Evolutionary conservation across 257 asterid genomes (phyloP).

Genomic region (Solanum appendiculatum): DNA sequence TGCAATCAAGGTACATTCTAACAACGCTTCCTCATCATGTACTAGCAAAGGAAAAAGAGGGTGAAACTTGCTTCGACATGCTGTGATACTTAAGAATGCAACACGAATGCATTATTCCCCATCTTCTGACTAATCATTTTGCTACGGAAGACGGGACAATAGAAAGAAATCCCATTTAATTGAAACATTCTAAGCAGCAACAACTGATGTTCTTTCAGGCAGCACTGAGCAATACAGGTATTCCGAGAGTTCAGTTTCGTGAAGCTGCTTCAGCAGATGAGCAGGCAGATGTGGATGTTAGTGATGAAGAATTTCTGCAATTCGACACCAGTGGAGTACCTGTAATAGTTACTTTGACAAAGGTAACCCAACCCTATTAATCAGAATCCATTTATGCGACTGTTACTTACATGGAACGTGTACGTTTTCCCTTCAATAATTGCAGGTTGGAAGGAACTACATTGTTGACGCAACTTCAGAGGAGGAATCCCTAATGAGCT

Average conservation of each 20-base stretch:
- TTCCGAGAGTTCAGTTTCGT: constrained; percentile 73
- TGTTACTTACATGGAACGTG: neutral
- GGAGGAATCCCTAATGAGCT: constrained; percentile 95
- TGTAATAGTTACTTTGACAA: constrained; percentile 66
- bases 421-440: neutral
- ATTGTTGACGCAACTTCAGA: constrained; percentile 81
- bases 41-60: neutral
- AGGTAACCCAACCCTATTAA: constrained; percentile 31
- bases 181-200: neutral
- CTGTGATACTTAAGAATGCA: neutral
- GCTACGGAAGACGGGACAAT: neutral
- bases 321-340: constrained; percentile 77
- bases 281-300: constrained; percentile 75
- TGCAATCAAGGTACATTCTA: constrained; percentile 60
- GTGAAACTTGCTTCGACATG: neutral
- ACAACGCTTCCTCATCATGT: neutral
- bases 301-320: constrained; percentile 75
- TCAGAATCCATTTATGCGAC: neutral
- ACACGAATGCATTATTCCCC: neutral
- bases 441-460: constrained; percentile 73
- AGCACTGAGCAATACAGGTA: constrained; percentile 72
- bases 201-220: constrained; percentile 33
- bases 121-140: neutral
- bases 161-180: neutral
- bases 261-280: constrained; percentile 41